Base-by-base conservation (phyloP, 768 basidiomycete genomes). In the Lanmaoa rubissima region DNA sequence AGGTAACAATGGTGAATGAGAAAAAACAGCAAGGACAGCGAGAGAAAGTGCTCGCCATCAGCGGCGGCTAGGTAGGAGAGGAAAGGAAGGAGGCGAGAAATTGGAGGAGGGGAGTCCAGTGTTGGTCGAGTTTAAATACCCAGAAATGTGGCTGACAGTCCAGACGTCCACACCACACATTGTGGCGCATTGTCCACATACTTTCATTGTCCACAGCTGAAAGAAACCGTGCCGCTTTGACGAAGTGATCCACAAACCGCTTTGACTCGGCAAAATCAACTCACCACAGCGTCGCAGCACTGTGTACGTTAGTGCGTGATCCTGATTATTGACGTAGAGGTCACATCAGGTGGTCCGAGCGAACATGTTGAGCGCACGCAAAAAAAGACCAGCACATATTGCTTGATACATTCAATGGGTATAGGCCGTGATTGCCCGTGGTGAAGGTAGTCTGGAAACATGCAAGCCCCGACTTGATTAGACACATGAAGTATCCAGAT, bases 101-200 rank as follows among this genome's bases (percentile, higher is more conserved):
- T 14, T 21, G 44, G 39, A 31, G 12, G 58, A 39, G 16, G 38
- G 17, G 13, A 38, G 11, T 39, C 32, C 16, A 32, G 32, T 6
- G 36, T 16, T 43, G 40, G 49, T 26, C 24, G 38, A 9, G 43
- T 7, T 62, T 61, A 62, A 51, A 61, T 61, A 61, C 60, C 39
- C 4, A 7, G 17, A 9, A 41, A 1, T 11, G 60, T 31, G 60
- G 60, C 60, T 61, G 60, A 62, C 60, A 14, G 24, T 36, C 19
- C 9, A 16, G 9, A 21, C 13, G 54, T 35, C 26, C 31, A 39
- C 42, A 55, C 35, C 42, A 45, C 45, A 16, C 35, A 5, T 5
- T 4, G 46, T 58, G 56, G 32, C 38, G 55, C 43, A 17, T 39
- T 8, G 11, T 58, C 55, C 55, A 48, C 39, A 57, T 10, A 21